Base-by-base conservation (phyloP, 2,329 filamentous ascomycete genomes). In the Ophiostoma tasmaniense region DNA sequence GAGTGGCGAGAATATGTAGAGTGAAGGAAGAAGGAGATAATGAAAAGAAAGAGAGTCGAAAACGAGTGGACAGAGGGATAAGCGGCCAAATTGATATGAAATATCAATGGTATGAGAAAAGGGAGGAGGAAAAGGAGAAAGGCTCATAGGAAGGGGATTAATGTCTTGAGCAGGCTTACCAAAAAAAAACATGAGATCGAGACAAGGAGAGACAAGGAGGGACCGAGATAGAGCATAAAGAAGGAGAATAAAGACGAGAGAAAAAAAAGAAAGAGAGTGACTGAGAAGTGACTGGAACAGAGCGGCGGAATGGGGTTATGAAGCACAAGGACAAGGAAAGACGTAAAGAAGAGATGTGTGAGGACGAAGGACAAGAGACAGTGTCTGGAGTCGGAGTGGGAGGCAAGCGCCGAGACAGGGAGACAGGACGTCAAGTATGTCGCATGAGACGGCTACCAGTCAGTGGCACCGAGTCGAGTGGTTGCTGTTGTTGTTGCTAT, bases 181-280 rank as follows among this genome's bases (percentile, higher is more conserved):
- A 59, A 64, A 59, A 22, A 52, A 52, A 8, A 25, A 22, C 52
- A 59, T 59, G 25, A 59, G 30, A 50, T 28, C 11, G 52, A 69
- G 66, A 67, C n/a, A 65, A n/a, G 22, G 28, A 67, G 39, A 67
- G 25, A 35, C 14, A 67, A 55, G 39, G n/a, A 62, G 65, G 39
- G 50, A 55, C 50, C 25, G 42, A n/a, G 42, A 20, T 7, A 45
- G 14, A 45, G 22, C 25, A 39, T n/a, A n/a, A 30, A 39, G 37
- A 64, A 17, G 25, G 42, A 45, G 42, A 45, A 45, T 45, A 42
- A 3, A 59, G 45, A 30, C 62, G 35, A 66, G 35, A 66, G 42
- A 25, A 50, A 67, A 45, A 10, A 67, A 66, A 62, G 20, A 33
- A 67, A 62, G 66, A 70, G 69, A 64, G 39, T n/a, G 66, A 67